Conservation (phyloP, 2,329 filamentous ascomycete genomes). For the Mycogone perniciosa region DNA sequence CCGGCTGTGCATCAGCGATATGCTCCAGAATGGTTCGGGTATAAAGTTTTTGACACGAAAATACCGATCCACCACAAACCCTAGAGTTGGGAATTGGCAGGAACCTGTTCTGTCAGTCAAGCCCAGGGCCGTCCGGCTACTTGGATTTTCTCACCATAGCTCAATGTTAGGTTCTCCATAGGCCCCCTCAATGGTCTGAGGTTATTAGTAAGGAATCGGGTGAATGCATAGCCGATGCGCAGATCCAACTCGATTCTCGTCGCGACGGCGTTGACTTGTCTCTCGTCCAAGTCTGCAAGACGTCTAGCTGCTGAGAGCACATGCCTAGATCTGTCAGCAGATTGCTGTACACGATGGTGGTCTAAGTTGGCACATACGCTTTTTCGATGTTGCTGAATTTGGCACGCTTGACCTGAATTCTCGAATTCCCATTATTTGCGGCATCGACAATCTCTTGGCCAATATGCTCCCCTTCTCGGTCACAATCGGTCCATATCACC, state of each 20-base stretch:
- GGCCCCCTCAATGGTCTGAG: constrained; percentile 66
- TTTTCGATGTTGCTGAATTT: constrained; percentile 94
- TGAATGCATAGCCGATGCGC: constrained; percentile 87
- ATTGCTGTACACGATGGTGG: not conserved
- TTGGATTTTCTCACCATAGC: constrained; percentile 58
- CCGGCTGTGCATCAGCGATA: constrained; percentile 74
- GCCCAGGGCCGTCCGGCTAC: not conserved
- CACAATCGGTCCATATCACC: constrained; percentile 98
- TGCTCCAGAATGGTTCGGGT: constrained; percentile 86
- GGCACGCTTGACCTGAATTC: constrained; percentile 75
- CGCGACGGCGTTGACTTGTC: constrained; percentile 78
- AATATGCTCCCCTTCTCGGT: constrained; percentile 95
- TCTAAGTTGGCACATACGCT: constrained; percentile 49
- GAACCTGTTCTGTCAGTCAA: constrained; percentile 49
- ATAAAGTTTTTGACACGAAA: constrained; percentile 91
- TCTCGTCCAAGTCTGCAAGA: constrained; percentile 73
- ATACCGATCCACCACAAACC: constrained; percentile 95
- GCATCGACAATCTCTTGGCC: constrained; percentile 83
- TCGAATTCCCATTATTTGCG: constrained; percentile 65
- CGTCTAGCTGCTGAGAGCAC: constrained; percentile 75
- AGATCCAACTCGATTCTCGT: constrained; percentile 90
- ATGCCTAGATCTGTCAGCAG: constrained; percentile 50
- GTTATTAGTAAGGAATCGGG: constrained; percentile 74
- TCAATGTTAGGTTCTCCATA: constrained; percentile 61
- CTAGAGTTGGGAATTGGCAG: constrained; percentile 93